Evolutionary conservation across 2,329 filamentous ascomycete species (phyloP), one percentile per base, ranked within the genome.

Genomic region (Alternaria solani): DNA sequence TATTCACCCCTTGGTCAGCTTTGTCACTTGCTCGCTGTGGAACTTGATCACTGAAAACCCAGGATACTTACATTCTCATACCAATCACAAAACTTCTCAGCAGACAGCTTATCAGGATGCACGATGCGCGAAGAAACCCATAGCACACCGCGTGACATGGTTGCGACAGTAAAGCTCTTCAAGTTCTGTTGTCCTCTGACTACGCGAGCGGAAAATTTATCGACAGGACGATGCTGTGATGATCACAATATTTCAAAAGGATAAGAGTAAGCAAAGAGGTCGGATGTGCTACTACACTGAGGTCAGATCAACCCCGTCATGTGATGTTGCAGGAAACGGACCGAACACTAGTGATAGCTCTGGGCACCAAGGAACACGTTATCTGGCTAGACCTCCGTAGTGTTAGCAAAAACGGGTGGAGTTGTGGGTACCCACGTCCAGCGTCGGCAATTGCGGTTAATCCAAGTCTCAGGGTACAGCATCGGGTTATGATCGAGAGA

Each of bases 111-210:
- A 0, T 56, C 47, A 1, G 43, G 46, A 34, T 55, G 20, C 36
- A 59, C 51, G 5, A 69, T 62, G 12, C 63, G 65, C 2, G 69
- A 75, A 8, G 69, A 64, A 2, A 74, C 71, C 66, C 66, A 75
- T n/a, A 77, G 51, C 42, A 75, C 42, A 55, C 71, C 74, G 39
- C 61, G 62, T 14, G 66, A 28, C 69, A 75, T 74, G 36, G 14
- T 23, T 49, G 1, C 7, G 42, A 59, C 7, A 18, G 34, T 16
- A 12, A 16, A n/a, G 30, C 7, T 12, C n/a, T 32, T 51, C 49
- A 9, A 51, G 1, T 23, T 9, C 38, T 38, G 32, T 30, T 9
- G 20, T 25, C 36, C 28, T 39, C 57, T 30, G 34, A 14, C 34
- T 8, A 25, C 41, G 36, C 14, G 34, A 28, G 25, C 23, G 49